Base-by-base conservation (phyloP, 495 filamentous ascomycete species). In the Neurospora tetrasperma region DNA sequence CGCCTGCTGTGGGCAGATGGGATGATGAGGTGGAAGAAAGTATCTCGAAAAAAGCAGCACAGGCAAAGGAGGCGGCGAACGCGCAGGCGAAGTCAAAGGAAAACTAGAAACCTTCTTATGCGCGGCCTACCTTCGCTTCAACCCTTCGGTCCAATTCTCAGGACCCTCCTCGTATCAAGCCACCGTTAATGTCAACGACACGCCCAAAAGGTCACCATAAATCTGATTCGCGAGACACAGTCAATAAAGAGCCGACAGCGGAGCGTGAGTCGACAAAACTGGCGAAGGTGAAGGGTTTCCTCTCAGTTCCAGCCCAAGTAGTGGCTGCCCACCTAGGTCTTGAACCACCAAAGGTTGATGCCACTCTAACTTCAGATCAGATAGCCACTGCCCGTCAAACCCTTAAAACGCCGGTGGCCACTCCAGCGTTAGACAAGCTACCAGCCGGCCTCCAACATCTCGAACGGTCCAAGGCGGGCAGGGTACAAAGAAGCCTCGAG, bases 1-100 rank as follows among this genome's bases (percentile, higher is more conserved):
- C 80, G 42, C 77, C 80, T 27, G 78, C 78, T 2, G 71, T 84
- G 11, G 83, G 84, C 7, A 82, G 80, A 69, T 86, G 84, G 84
- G 84, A 83, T 27, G 84, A 86, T 39, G 84, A 86, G 77, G 80
- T 86, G 76, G 80, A 78, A 66, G 54, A 66, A 18, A 66, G 54
- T 66, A 66, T 66, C 7, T 35, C 11, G 20, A 20, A 69, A 70
- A 71, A 66, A 4, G 44, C 40, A 31, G 70, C 44, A 16, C 59
- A 72, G 18, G 27, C 44, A 70, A 72, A 69, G 71, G 44, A 54
- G 70, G 44, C 31, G 42, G 70, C 44, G 27, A 14, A 66, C 27
- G 54, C 54, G 54, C 54, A 66, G 54, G 54, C 27, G 14, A 18
- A 66, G 27, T 35, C 54, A 9, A 35, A 66, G 27, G 54, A 35